Conservation (phyloP, 2,329 filamentous ascomycete species). For the Dryadomyces quercus-mongolicae region DNA sequence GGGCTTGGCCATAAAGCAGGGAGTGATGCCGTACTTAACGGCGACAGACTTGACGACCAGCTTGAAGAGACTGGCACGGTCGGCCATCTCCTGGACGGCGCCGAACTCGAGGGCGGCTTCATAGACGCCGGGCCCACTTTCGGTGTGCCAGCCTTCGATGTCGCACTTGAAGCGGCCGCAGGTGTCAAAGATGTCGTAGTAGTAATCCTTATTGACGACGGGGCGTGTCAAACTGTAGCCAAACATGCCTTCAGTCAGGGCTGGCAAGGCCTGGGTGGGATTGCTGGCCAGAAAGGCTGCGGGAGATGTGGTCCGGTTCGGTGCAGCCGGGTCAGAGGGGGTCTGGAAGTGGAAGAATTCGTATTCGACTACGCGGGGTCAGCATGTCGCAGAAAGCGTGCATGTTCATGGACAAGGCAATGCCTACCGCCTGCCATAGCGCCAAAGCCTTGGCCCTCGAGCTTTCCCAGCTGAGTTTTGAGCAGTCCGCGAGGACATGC, state of each 20-base stretch:
- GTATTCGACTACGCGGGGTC: constrained; percentile 57
- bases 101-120: constrained; percentile 90
- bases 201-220: constrained; percentile 85
- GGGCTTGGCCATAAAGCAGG: constrained; percentile 98
- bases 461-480: constrained; percentile 53
- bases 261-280: constrained; percentile 58
- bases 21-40: constrained; percentile 79
- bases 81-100: constrained; percentile 80
- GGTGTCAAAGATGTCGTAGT: constrained; percentile 74
- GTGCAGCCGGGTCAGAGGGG: constrained; percentile 34
- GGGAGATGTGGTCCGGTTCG: constrained; percentile 45
- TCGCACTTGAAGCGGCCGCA: constrained; percentile 67
- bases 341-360: constrained; percentile 87
- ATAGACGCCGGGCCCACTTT: constrained; percentile 87
- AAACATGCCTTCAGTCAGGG: constrained; percentile 89
- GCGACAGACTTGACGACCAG: constrained; percentile 84
- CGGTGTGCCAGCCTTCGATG: constrained; percentile 92
- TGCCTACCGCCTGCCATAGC: constrained; percentile 74
- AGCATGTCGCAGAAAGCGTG: background rate
- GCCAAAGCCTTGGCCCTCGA: constrained; percentile 56
- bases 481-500: constrained; percentile 72
- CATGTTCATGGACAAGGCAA: background rate
- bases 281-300: constrained; percentile 65
- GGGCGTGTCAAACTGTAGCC: constrained; percentile 83
- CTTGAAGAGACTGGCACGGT: constrained; percentile 88